Conservation (phyloP, 139 green algal species). For the Asterochloris erici region DNA sequence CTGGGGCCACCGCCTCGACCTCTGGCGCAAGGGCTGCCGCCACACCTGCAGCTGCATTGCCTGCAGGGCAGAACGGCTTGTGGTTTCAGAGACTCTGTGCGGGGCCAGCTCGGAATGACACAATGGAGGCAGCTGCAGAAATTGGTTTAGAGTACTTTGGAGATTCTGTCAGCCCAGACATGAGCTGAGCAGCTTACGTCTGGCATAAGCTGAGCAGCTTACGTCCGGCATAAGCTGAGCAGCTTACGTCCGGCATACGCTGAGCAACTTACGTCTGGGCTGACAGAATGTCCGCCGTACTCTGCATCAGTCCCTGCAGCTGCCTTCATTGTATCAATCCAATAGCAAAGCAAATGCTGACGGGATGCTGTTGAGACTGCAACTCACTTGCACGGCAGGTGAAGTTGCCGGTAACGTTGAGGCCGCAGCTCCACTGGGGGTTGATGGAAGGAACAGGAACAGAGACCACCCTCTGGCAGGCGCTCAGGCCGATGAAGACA, state of each 20-base stretch:
- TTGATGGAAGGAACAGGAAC: slow-evolving; percentile 11
- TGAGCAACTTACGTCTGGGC: neutral
- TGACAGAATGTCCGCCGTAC: neutral
- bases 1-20: neutral
- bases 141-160: neutral
- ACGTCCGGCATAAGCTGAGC: too few relatives aligned
- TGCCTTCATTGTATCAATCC: too few relatives aligned
- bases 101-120: neutral
- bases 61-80: neutral
- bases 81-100: neutral
- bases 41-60: neutral
- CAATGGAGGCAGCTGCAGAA: neutral
- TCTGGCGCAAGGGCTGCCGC: neutral
- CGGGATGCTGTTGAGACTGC: neutral
- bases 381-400: slow-evolving; percentile 14
- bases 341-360: neutral
- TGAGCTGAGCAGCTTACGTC: neutral
- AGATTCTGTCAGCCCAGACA: neutral
- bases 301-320: neutral
- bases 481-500: too few relatives aligned
- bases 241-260: neutral
- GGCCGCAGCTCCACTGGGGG: slow-evolving; percentile 16
- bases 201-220: neutral
- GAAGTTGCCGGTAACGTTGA: slow-evolving; percentile 16
- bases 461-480: neutral